phyloP scores from a whole-genome alignment of 257 asterid species.

The Rhazya stricta region DNA sequence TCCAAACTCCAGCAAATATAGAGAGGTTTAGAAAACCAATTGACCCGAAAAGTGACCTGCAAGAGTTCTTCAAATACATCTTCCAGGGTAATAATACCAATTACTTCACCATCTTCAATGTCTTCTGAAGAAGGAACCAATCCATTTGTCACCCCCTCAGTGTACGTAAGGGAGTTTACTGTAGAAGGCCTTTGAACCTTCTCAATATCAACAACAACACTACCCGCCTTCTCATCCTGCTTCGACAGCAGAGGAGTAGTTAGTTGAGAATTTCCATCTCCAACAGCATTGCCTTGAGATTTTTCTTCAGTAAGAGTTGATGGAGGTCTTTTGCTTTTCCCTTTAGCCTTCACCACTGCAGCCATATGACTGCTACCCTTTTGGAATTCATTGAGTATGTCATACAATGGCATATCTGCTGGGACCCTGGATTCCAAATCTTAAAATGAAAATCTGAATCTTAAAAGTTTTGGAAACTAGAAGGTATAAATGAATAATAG shows the following conservation, averaged over 20 bases:
- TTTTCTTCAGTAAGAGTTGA: constrained; percentile 38
- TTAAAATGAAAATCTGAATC: constrained; percentile 16
- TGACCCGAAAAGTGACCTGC: constrained; percentile 44
- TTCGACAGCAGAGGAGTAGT: constrained; percentile 43
- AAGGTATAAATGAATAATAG: constrained; percentile 10
- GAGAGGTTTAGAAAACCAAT: background rate
- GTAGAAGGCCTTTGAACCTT: constrained; percentile 35
- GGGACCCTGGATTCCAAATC: constrained; percentile 57
- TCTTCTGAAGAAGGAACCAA: constrained; percentile 44
- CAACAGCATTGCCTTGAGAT: constrained; percentile 35
- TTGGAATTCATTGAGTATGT: constrained; percentile 82
- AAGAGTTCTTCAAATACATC: constrained; percentile 95
- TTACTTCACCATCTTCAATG: constrained; percentile 71
- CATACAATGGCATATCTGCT: constrained; percentile 85
- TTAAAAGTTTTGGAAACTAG: background rate
- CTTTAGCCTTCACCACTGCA: constrained; percentile 69
- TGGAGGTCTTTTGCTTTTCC: constrained; percentile 38
- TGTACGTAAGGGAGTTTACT: constrained; percentile 21
- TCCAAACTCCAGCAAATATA: background rate
- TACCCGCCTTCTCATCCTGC: constrained; percentile 37
- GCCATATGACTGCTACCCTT: constrained; percentile 96
- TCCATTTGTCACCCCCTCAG: constrained; percentile 33
- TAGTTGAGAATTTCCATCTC: constrained; percentile 31
- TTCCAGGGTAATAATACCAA: constrained; percentile 88
- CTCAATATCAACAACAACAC: constrained; percentile 56